Base-by-base conservation (phyloP, 2,329 filamentous ascomycete genomes). In the Colletotrichum sp. region DNA sequence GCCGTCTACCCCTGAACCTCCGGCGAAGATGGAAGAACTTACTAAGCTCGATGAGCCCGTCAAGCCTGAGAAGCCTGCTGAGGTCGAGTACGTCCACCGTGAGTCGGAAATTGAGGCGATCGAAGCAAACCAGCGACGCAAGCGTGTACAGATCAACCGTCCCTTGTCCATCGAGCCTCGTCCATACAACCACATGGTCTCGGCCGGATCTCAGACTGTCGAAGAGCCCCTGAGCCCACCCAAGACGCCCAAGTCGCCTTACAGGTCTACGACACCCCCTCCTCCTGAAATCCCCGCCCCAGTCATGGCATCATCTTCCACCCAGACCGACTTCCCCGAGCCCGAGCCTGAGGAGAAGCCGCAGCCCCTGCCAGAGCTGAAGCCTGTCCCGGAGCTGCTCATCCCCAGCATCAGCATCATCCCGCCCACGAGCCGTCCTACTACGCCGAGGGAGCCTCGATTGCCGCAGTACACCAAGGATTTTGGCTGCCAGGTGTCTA, bases 331-430 rank as follows among this genome's bases (percentile, higher is more conserved):
- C 66, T 68, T 36, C n/a, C 61, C 61, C 21, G 61, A 64, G 34
- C 61, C 61, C 34, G 32, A 75, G 73, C 70, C 70, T 8, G 75
- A 83, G n/a, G 70, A 79, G 65, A 77, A 80, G 72, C 72, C 78
- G 34, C 55, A 68, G 24, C 48, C 57, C 26, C 63, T 59, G 13
- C 82, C 80, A 5, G n/a, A 52, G 7, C 7, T 43, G 39, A 65
- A 28, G 39, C 72, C 71, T 4, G 34, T 66, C 10, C 81, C 78
- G 28, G 85, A 87, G 78, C 84, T 92, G 75, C 81, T 89, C 6
- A 94, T 98, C 77, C 96, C 96, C 1, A 95, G 93, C 80, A 99
- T 99, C 82, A 94, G 95, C 72, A 95, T 99, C 68, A 95, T 98
- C 79, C 97, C 97, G 36, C 96, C 97, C 1, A 92, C 90, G 4